Base-by-base conservation (phyloP, 73 alveolate genomes). In the Blepharisma stoltei region DNA sequence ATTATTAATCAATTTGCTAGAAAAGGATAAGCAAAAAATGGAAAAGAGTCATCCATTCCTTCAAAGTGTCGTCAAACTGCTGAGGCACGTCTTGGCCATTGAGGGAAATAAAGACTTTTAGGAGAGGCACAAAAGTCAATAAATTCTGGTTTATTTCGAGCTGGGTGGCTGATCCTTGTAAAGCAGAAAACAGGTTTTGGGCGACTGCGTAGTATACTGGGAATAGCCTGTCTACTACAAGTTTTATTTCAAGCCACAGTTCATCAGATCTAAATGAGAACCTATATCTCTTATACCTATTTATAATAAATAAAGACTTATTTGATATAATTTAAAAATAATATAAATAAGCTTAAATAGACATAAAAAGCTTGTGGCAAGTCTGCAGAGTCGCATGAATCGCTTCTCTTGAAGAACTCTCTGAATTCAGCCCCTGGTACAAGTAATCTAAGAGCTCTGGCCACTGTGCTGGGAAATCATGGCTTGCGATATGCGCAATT, bases 351-450 rank as follows among this genome's bases (percentile, higher is more conserved):
- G n/a, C n/a, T n/a, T n/a, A n/a, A n/a, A n/a, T n/a, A n/a, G n/a
- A n/a, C n/a, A n/a, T n/a, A 60, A 60, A 60, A 38, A 60, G 73
- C 73, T 60, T 60, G 45, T 60, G 73, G 5, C 73, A 60, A 60
- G 73, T 60, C 73, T 14, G 14, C 46, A 60, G 23, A 60, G 73
- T 60, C 18, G 18, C 11, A 9, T 14, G 18, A 1, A 60, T 38
- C 0, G 73, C 37, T 9, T 20, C 18, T 8, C 23, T 60, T 14
- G 38, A 20, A 20, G 73, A 14, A 38, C 23, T 14, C 14, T 38
- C 73, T 18, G 23, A 8, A 20, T 8, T 20, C 5, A 60, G 45
- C 38, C 73, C 73, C 2, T 60, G 48, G 5, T 60, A 60, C 46
- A 60, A 60, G 23, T 25, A 14, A 8, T 60, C 18, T 9, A 60